Conservation (phyloP, 208 protist genomes). For the Trichomonas gallinae region DNA sequence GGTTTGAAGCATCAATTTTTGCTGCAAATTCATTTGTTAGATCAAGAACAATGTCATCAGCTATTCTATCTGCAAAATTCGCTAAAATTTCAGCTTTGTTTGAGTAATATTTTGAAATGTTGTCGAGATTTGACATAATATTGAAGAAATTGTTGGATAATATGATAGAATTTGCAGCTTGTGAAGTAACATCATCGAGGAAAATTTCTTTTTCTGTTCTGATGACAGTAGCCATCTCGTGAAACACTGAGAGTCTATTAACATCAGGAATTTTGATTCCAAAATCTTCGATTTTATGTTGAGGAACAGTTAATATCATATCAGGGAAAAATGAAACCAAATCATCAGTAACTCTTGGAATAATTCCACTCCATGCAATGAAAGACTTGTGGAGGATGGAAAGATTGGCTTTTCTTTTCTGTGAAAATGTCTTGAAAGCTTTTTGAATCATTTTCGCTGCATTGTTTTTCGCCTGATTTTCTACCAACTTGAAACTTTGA, state of each 20-base stretch:
- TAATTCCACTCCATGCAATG: background rate
- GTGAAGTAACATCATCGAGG: background rate
- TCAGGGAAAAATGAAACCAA: background rate
- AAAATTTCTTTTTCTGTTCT: background rate
- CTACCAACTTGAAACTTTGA: background rate
- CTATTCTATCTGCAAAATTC: background rate
- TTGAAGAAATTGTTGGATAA: background rate
- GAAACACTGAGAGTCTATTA: background rate
- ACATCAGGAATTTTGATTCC: background rate
- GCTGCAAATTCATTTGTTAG: background rate
- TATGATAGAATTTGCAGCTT: background rate
- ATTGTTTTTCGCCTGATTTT: background rate
- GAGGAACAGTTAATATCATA: background rate
- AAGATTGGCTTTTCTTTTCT: background rate
- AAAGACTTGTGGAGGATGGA: background rate
- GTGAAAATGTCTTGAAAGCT: background rate
- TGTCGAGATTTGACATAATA: background rate
- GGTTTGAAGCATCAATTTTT: background rate
- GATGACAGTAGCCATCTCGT: background rate
- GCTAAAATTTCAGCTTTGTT: background rate
- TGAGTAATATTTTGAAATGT: background rate
- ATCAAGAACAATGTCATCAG: background rate
- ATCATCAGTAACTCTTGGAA: background rate
- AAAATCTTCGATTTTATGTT: background rate
- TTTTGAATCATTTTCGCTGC: background rate